Percentiles rank a stretch among this genome's conserved stretches.
Conservation (phyloP, 2,329 filamentous ascomycete genomes). For the Nothopassalora personata region DNA sequence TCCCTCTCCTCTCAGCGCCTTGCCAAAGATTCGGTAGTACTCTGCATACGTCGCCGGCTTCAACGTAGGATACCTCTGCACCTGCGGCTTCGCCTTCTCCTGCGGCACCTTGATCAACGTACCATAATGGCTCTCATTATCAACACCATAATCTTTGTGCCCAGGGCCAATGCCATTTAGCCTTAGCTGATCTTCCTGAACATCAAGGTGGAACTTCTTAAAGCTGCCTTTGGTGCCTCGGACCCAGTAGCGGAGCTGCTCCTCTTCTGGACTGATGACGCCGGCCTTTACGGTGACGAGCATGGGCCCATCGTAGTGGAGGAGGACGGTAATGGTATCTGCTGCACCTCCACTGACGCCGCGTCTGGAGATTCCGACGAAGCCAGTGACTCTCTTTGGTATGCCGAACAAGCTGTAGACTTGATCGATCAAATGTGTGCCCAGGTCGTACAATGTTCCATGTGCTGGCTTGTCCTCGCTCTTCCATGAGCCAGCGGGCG, state of each 20-base stretch:
- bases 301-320: conserved; percentile 60
- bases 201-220: conserved; percentile 65
- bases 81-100: conserved; percentile 36
- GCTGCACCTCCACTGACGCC: conserved; percentile 46
- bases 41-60: conserved; percentile 62
- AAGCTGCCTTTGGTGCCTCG: conserved; percentile 69
- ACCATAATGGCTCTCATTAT: conserved; percentile 55
- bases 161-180: conserved; percentile 60
- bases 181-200: conserved; percentile 62
- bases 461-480: conserved; percentile 59
- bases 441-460: conserved; percentile 67
- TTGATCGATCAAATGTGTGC: conserved; percentile 72
- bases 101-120: conserved; percentile 52
- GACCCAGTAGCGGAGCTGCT: conserved; percentile 72
- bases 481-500: conserved; percentile 57
- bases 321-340: conserved; percentile 55
- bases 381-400: conserved; percentile 61
- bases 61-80: conserved; percentile 52
- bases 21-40: conserved; percentile 57
- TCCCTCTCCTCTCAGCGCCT: conserved; percentile 48
- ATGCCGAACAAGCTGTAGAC: conserved; percentile 64
- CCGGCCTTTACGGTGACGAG: conserved; percentile 65
- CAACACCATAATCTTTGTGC: conserved; percentile 60
- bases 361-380: conserved; percentile 64
- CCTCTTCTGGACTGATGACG: conserved; percentile 61